Evolutionary conservation across 2,329 filamentous ascomycete genomes (phyloP), one percentile per base, ranked within the genome.

Genomic region (Monilinia fructigena): DNA sequence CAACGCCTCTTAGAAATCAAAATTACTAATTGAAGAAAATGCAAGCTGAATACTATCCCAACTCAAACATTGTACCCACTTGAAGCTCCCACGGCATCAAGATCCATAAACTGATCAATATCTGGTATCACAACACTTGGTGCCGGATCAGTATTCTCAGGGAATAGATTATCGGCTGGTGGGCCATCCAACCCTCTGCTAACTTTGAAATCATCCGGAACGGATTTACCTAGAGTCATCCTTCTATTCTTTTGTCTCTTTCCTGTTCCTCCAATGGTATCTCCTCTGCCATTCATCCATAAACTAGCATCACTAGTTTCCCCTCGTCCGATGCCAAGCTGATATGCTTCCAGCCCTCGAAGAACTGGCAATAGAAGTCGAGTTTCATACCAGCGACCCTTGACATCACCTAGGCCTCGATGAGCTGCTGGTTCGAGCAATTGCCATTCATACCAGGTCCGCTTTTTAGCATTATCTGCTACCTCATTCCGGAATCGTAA

Each of bases 331-430:
- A 75, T 50, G 55, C 75, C 74, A 23, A 77, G 74, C 40, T 78
- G 74, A 66, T 80, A 78, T 18, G 72, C 66, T 16, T 70, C 70
- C 4, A 66, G 66, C 18, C 75, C 74, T 12, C 74, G 70, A 2
- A 79, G 69, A 47, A 77, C 76, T 0, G 77, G 77, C 3, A 85
- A 79, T 3, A 86, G 76, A 1, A 82, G 74, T 53, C 78, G 80
- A 3, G 82, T 82, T 74, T 87, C 85, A 73, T 87, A 87, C 85
- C 85, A 87, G 12, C 85, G 80, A 10, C 85, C 85, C 72, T 85
- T 85, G 71, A 86, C 75, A 52, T 85, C 81, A 20, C 78, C 73
- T 10, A 85, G 73, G 14, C 67, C 63, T 23, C 72, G 72, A 3
- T 78, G 68, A 18, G 72, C 75, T 42, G 69, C 67, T 40, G 72